A percentile compares a stretch with the other conserved stretches of the same genome.
phyloP scores from a whole-genome alignment of 1,284 basidiomycete genomes.

The Phellinidium pouzarii region DNA sequence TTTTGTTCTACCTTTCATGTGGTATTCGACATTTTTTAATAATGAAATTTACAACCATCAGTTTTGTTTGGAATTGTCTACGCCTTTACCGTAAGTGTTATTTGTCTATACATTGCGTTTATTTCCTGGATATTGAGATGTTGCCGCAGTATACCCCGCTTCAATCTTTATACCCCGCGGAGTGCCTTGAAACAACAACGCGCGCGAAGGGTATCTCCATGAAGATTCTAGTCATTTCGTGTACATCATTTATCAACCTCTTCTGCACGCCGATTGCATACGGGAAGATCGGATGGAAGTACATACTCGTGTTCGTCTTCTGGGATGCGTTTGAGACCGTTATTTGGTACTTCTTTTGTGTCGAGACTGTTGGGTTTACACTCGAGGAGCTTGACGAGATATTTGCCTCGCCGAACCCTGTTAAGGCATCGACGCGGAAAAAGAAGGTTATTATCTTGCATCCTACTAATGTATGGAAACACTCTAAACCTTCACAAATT shows the following conservation, averaged over 20 bases:
- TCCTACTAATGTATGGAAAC: neutral
- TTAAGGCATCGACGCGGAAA: conserved; percentile 28
- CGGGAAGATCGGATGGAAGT: conserved; percentile 22
- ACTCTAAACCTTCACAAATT: neutral
- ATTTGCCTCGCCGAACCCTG: conserved; percentile 31
- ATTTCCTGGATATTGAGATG: neutral
- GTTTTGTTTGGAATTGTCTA: conserved; percentile 21
- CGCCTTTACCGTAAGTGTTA: conserved; percentile 20
- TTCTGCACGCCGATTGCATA: conserved; percentile 24
- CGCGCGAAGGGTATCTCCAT: conserved; percentile 33
- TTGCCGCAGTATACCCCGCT: conserved; percentile 24
- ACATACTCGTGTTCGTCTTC: conserved; percentile 27
- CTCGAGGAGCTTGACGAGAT: conserved; percentile 33
- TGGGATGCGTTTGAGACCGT: conserved; percentile 30
- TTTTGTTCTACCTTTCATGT: no score
- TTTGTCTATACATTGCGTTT: neutral
- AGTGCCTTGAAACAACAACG: conserved; percentile 31
- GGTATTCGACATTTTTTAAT: no score
- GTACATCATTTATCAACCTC: conserved; percentile 27
- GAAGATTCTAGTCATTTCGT: conserved; percentile 19
- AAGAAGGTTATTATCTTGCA: conserved; percentile 14
- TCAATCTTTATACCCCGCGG: conserved; percentile 33
- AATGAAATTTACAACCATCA: no score
- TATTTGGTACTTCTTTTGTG: conserved; percentile 31
- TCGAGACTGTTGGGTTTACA: conserved; percentile 29